Base-by-base conservation (phyloP, 768 basidiomycete species). In the Serendipita sp. region DNA sequence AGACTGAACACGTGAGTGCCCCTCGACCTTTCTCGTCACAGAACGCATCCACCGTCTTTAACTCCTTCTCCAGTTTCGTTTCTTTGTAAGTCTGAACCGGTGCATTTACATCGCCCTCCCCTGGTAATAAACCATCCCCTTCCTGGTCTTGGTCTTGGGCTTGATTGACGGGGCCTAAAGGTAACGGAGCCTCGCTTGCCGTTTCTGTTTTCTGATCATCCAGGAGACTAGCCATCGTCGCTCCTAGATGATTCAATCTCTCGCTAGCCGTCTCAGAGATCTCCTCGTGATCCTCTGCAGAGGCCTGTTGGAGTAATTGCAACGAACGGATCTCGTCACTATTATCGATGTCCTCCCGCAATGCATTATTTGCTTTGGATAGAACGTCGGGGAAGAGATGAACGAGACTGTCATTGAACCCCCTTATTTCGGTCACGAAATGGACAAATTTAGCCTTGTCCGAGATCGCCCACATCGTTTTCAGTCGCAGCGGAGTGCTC, bases 361-460 rank as follows among this genome's bases (percentile, higher is more conserved):
- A 11, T 11, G 18, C 10, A 18, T 18, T 32, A 11, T n/a, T 35
- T 11, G 36, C n/a, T 28, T 34, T 62, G 5, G 58, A 32, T 11
- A 18, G 5, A 5, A 62, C 35, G 32, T 41, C 58, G 8, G 58
- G 58, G n/a, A 62, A 62, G 5, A 62, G n/a, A n/a, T 35, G 23
- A 11, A 34, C 58, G 35, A 62, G 58, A 41, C 58, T 62, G 28
- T 62, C 58, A 2, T 62, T 62, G 58, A 62, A 62, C 23, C 58
- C 58, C 28, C 16, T 52, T 1, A 52, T 52, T 16, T 52, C 48
- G 48, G 48, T 1, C 7, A 52, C n/a, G 7, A 52, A 52, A 7
- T n/a, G 18, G 8, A 52, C 7, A 2, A 52, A 52, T 16, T 52
- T 52, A 1, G 32, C 32, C 16, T 52, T 52, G 32, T 52, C 48